Conservation (phyloP, 2,329 filamentous ascomycete species). For the Dendrostoma leiphaemia region DNA sequence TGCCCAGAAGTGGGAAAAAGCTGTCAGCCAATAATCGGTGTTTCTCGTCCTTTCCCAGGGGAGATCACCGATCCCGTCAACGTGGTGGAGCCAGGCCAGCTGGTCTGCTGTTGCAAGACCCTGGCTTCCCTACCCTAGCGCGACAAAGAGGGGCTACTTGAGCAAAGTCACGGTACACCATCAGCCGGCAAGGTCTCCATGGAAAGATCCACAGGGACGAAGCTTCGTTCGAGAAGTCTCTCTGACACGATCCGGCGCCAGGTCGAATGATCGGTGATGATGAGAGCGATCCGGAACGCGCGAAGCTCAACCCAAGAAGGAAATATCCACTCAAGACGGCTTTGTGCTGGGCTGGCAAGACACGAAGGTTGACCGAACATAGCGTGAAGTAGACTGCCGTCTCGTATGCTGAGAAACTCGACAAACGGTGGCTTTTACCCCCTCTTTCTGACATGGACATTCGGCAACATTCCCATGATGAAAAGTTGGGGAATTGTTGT, state of each 20-base stretch:
- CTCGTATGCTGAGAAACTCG: not conserved
- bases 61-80: conserved; percentile 8
- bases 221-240: not conserved
- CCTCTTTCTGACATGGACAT: not conserved
- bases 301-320: not conserved
- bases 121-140: not conserved
- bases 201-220: not conserved
- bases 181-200: not conserved
- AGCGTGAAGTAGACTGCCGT: not conserved
- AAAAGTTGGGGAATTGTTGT: not conserved
- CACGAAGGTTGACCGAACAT: not conserved
- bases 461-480: conserved; percentile 4
- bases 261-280: not conserved
- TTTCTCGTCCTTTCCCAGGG: not conserved
- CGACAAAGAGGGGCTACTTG: not conserved
- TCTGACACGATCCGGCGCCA: not conserved
- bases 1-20: conserved; percentile 2
- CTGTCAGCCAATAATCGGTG: conserved; percentile 10
- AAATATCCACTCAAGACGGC: not conserved
- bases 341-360: not conserved
- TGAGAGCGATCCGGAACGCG: not conserved
- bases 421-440: not conserved
- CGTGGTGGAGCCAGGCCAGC: not conserved
- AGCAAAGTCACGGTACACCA: not conserved
- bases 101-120: not conserved